phyloP scores from a whole-genome alignment of 108 stramenopile genomes.

The Aurantiochytrium sp. region DNA sequence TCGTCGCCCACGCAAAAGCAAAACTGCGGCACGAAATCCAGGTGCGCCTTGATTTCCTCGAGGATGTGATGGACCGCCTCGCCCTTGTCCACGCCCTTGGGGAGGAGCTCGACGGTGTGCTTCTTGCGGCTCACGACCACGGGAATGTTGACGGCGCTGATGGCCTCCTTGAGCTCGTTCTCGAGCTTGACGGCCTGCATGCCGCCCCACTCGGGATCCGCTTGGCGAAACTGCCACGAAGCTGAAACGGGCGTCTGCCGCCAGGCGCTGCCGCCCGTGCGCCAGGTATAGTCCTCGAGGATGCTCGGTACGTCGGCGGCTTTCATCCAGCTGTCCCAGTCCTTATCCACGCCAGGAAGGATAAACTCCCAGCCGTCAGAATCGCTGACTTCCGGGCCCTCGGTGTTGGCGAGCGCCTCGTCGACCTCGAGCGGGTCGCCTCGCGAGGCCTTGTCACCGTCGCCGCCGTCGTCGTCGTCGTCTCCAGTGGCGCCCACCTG shows the following conservation, averaged over 20 bases:
- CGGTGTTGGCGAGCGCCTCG: too few species aligned
- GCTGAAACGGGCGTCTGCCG: conserved; percentile 68
- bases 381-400: too few species aligned
- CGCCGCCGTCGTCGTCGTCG: not conserved
- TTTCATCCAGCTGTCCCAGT: conserved; percentile 85
- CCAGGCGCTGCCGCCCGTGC: conserved; percentile 45
- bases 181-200: conserved; percentile 86
- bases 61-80: conserved; percentile 46
- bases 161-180: conserved; percentile 76
- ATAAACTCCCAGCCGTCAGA: conserved; percentile 45
- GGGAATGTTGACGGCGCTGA: conserved; percentile 81
- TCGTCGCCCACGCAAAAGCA: conserved; percentile 58
- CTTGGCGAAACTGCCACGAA: conserved; percentile 93
- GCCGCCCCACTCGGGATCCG: conserved; percentile 97
- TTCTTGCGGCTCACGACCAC: conserved; percentile 57
- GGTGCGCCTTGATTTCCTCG: not conserved
- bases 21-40: not conserved
- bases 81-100: conserved; percentile 51
- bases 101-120: conserved; percentile 41
- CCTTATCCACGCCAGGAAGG: conserved; percentile 82
- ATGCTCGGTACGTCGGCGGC: conserved; percentile 72
- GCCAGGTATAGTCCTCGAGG: conserved; percentile 23
- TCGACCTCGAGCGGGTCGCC: too few species aligned
- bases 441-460: not conserved
- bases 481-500: not conserved